Evolutionary conservation across 768 basidiomycete species (phyloP).

Genomic region (Calvatia gigantea): DNA sequence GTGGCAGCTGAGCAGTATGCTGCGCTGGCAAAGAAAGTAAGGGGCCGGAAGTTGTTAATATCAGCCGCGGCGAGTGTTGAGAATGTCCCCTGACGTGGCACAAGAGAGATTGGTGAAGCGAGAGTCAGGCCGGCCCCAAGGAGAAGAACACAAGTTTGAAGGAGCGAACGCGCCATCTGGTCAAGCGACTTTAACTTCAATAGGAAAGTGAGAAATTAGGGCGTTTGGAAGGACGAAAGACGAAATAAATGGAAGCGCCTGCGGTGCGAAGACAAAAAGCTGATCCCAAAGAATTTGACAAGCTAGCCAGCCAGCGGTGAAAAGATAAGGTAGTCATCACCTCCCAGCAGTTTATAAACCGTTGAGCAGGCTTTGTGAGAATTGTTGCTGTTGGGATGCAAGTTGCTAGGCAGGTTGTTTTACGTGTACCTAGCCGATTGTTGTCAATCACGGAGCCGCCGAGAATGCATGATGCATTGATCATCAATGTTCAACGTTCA

Average conservation of each 20-base stretch:
- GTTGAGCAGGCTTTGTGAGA: not conserved
- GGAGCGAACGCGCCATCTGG: conserved; percentile 1
- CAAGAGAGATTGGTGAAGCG: conserved; percentile 23
- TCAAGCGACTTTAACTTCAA: not conserved
- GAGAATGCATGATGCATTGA: no score
- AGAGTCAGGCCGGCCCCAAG: conserved; percentile 1
- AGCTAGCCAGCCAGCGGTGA: not conserved
- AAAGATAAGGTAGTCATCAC: not conserved
- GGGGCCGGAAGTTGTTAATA: conserved; percentile 39
- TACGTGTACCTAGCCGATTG: no score
- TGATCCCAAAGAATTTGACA: not conserved
- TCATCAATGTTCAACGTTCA: no score
- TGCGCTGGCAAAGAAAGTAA: conserved; percentile 44
- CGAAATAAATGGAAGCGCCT: not conserved
- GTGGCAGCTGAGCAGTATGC: conserved; percentile 41
- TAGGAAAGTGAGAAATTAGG: no score
- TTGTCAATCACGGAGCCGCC: no score
- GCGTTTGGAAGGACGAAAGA: not conserved
- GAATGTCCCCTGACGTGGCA: conserved; percentile 20
- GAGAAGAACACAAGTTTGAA: not conserved
- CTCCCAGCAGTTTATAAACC: no score
- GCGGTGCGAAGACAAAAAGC: not conserved
- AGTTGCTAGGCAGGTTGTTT: no score
- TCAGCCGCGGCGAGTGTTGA: conserved; percentile 33
- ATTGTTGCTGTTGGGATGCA: no score